These are phyloP conservation scores for Jaltomata sinuosa DNA, from an alignment of 257 asterid species.

Conservation along the genomic window DNA sequence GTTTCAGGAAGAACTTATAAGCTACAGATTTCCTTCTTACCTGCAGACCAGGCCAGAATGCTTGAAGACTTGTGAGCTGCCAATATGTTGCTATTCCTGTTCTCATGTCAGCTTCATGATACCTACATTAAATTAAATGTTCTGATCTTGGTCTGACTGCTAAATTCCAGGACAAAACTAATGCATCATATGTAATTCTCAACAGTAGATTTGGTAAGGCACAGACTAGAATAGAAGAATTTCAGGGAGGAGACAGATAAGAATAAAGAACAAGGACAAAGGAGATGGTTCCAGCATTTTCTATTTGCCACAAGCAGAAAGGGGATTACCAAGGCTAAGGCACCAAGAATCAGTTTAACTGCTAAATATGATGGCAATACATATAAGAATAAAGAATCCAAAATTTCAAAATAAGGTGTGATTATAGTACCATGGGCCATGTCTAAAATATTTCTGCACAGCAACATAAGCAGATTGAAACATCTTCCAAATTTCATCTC, in stretches of 20 bases:
- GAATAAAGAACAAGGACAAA: not conserved
- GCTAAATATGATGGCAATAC: not conserved
- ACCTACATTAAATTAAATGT: constrained; percentile 38
- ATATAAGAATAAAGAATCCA: not conserved
- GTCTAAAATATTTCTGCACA: constrained; percentile 81
- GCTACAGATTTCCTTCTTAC: constrained; percentile 18
- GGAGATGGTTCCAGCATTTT: not conserved
- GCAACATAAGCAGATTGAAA: constrained; percentile 87
- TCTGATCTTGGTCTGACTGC: not conserved
- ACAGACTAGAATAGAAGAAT: not conserved
- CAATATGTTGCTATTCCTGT: constrained; percentile 92
- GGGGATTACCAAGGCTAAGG: not conserved
- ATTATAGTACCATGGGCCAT: constrained; percentile 76
- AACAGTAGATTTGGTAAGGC: not conserved
- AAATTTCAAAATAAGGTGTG: not conserved
- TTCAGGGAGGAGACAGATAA: not conserved
- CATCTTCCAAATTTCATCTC: constrained; percentile 93
- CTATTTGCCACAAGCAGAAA: not conserved
- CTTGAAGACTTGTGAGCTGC: constrained; percentile 99
- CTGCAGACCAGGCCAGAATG: constrained; percentile 99
- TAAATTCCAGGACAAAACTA: not conserved
- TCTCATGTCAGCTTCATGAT: constrained; percentile 99
- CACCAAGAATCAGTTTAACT: not conserved
- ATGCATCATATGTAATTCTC: not conserved
- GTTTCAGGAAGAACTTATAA: not conserved